phyloP scores from a whole-genome alignment of 139 green algal species.

The Volvox africanus region DNA sequence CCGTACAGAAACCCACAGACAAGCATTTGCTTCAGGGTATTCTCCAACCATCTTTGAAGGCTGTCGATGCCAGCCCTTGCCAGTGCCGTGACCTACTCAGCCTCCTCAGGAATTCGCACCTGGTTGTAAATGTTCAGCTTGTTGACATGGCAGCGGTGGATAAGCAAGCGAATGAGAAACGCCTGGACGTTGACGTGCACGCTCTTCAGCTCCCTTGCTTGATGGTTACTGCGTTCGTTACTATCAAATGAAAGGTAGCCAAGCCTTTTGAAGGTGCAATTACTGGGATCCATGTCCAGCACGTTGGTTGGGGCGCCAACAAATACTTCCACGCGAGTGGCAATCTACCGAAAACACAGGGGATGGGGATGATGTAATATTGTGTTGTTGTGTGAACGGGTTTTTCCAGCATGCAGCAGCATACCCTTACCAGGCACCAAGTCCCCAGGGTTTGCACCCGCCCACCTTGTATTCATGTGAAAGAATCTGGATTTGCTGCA shows the following conservation, averaged over 20 bases:
- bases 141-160: constrained; percentile 91
- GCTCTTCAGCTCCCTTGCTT: constrained; percentile 94
- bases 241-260: constrained; percentile 91
- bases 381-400: not conserved
- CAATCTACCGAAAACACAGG: constrained; percentile 72
- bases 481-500: constrained; percentile 94
- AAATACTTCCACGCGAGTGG: constrained; percentile 86
- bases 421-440: not conserved
- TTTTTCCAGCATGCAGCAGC: too few species aligned
- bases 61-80: too few species aligned
- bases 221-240: constrained; percentile 88
- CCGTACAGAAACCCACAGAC: too few species aligned
- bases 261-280: constrained; percentile 76
- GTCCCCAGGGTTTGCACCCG: not conserved
- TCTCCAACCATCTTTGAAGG: too few species aligned
- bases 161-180: constrained; percentile 75
- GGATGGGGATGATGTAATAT: not conserved
- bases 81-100: too few species aligned
- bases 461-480: constrained; percentile 94
- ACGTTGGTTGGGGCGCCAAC: constrained; percentile 63
- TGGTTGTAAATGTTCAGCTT: constrained; percentile 94
- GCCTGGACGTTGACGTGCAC: constrained; percentile 81
- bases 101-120: constrained; percentile 47
- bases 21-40: too few species aligned
- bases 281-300: constrained; percentile 40